Conservation (phyloP, 139 green algal species). For the Chlorella sp. region DNA sequence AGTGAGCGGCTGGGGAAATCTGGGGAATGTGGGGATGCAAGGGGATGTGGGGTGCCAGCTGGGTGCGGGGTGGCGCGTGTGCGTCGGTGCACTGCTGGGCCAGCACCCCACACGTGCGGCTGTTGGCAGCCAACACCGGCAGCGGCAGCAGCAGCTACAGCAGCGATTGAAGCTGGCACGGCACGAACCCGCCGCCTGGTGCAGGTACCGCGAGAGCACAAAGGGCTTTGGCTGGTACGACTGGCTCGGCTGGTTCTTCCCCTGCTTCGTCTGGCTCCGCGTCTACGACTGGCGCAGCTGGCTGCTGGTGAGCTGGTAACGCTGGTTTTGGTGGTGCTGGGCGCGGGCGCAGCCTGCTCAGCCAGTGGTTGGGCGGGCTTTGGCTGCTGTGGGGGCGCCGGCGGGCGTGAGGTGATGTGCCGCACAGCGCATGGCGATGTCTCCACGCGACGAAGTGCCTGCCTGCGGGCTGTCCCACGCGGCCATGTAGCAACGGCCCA, state of each 20-base stretch:
- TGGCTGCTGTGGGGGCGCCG: too few relatives aligned
- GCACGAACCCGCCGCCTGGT: background rate
- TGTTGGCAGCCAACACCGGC: background rate
- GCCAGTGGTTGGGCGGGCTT: background rate
- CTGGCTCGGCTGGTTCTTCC: constrained; percentile 51
- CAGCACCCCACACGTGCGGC: too few relatives aligned
- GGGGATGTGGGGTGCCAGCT: background rate
- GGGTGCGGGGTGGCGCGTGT: background rate
- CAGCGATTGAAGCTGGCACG: background rate
- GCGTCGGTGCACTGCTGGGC: too few relatives aligned
- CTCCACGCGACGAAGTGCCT: too few relatives aligned
- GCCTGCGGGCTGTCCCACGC: too few relatives aligned
- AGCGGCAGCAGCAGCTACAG: too few relatives aligned
- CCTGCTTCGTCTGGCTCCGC: constrained; percentile 66
- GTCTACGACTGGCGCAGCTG: constrained; percentile 58
- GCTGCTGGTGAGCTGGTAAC: constrained; percentile 38
- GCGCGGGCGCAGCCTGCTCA: background rate
- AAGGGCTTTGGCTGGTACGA: constrained; percentile 14
- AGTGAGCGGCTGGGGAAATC: background rate
- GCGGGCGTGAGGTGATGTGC: background rate
- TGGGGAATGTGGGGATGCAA: too few relatives aligned
- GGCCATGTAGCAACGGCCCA: background rate
- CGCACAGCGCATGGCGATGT: background rate
- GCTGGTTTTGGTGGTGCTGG: background rate
- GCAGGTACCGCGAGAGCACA: constrained; percentile 15